Evolutionary conservation across 306 rosid species (phyloP), one percentile per base, ranked within the genome.

Genomic region (Dalbergia cultrata): DNA sequence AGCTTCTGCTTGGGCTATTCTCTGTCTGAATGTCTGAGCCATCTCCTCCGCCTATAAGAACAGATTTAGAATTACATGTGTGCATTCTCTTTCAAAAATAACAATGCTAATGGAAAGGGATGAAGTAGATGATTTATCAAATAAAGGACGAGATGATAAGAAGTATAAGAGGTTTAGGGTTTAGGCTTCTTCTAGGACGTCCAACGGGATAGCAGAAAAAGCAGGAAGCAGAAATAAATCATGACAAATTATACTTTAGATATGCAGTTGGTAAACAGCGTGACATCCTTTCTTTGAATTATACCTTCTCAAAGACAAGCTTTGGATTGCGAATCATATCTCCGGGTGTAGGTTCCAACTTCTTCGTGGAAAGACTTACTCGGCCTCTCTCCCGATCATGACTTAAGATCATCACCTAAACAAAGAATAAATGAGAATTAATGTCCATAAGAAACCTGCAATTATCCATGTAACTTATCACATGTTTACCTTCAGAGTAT

Each of bases 1-100:
- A n/a, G 98, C 98, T 88, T 93, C 99, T 9, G 99, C 97, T 83
- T 95, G 99, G 67, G 97, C 98, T 19, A 93, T 93, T 88, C 98
- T 95, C 88, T 95, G 97, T 84, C 98, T 85, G 86, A 95, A 95
- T 56, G 92, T 93, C 82, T 91, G 96, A 70, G 97, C 98, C 97
- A 95, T 95, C 90, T 95, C 99, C 83, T 95, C 99, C 3, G 99
- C 99, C 98, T 95, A 78, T 49, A 61, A 64, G 69, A 79, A 81
- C 67, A 90, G 37, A 82, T 80, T 68, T 31, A 78, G 65, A 75
- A 60, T 79, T 67, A 33, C 14, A 62, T 11, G 21, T 64, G 72
- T 58, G 34, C 13, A 13, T 67, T 49, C 57, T 60, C 53, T 70
- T 85, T 76, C 64, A 75, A 65, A 39, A 57, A 56, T 33, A 57